Evolutionary conservation across 495 filamentous ascomycete genomes (phyloP).

Genomic region (Xylaria telfairii): DNA sequence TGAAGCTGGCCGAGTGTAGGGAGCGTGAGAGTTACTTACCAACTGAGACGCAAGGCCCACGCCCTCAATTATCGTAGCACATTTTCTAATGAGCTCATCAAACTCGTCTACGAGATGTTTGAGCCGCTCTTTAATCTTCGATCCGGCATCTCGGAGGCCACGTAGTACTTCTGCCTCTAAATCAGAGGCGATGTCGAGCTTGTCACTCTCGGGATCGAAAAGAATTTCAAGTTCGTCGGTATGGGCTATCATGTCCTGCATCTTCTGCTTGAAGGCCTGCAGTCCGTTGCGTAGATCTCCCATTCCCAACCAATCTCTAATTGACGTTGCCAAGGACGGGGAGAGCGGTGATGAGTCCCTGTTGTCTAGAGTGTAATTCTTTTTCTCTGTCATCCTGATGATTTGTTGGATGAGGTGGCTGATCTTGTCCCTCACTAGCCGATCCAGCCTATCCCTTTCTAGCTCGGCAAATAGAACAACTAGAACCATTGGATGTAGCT

Average conservation of each 20-base stretch:
- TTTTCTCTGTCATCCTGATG: background rate
- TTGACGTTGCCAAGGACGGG: background rate
- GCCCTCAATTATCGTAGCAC: constrained; percentile 7
- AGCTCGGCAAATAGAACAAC: constrained; percentile 1
- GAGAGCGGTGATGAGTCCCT: background rate
- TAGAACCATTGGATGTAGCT: constrained; percentile 7
- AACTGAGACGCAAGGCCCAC: constrained; percentile 13
- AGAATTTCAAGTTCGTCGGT: constrained; percentile 11
- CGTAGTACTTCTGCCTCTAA: background rate
- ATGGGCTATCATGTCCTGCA: constrained; percentile 16
- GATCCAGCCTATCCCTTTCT: constrained; percentile 3
- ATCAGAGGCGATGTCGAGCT: background rate
- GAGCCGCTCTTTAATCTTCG: background rate
- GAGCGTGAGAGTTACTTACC: no score
- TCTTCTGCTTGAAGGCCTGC: constrained; percentile 9
- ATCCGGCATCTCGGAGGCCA: background rate
- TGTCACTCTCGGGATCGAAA: background rate
- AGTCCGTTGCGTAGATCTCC: constrained; percentile 13
- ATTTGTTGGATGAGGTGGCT: constrained; percentile 1
- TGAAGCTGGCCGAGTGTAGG: no score
- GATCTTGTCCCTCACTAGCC: background rate
- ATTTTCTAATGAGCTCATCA: constrained; percentile 9
- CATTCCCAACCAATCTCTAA: constrained; percentile 11
- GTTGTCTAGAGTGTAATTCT: background rate
- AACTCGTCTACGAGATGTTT: constrained; percentile 19